Base-by-base conservation (phyloP, 2,329 filamentous ascomycete genomes). In the Pseudocercospora eumusae region DNA sequence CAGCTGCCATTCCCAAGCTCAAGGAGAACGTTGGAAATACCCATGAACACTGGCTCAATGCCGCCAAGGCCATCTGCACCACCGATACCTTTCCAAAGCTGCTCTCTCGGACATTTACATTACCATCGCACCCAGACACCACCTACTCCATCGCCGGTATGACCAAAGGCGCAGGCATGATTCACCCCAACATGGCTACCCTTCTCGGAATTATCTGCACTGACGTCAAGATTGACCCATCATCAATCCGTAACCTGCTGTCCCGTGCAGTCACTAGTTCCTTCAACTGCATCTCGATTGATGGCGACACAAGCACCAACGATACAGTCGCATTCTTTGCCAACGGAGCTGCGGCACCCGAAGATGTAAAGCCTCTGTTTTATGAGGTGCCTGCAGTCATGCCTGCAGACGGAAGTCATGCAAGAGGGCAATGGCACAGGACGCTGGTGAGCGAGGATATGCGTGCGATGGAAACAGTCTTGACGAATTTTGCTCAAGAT, bases 1-100 rank as follows among this genome's bases (percentile, higher is more conserved):
- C 93, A 53, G 81, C 86, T 73, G 89, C 90, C 62, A 91, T 99
- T 59, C 92, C 93, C 2, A 83, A 85, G 8, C 92, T 91, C 4
- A 86, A 91, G 73, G 80, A 83, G 63, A 85, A 84, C 62, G 84
- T 96, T 23, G 90, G 89, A 56, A 83, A 83, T 50, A 85, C 88
- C 7, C 93, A 98, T 78, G 84, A 90, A 63, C 86, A 95, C 78
- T 99, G 93, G 95, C 81, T 99, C 52, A 82, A 83, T 58, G 89
- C 91, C 47, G 95, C 95, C 61, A 88, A 87, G 71, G 93, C 95
- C 44, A 98, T 99, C 74, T 97, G 93, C 83, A 99, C 95, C 11
- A 99, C 95, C 15, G 95, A 99, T 78, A 98, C 95, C 3, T 99
- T 99, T 77, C 95, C 95, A 62, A 99, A 99, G 80, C 88, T 99